These are phyloP conservation scores for Leccinum imitatum DNA, from an alignment of 768 basidiomycete genomes.

Conservation along the genomic window DNA sequence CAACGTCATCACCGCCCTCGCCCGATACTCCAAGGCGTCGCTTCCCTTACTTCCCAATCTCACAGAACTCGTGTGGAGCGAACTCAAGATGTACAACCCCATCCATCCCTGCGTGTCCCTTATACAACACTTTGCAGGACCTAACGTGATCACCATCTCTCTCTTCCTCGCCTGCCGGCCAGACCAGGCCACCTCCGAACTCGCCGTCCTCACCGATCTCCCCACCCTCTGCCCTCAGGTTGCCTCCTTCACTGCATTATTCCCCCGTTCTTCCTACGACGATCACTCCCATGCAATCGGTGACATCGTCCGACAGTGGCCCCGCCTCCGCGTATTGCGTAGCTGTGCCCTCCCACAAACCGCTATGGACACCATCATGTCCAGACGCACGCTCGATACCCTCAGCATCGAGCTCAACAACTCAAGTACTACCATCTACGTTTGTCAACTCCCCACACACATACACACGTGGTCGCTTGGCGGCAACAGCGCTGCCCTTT, in stretches of 20 bases:
- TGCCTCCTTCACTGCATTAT: slow-evolving; percentile 25
- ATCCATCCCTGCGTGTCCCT: slow-evolving; percentile 26
- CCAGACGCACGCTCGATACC: slow-evolving; percentile 15
- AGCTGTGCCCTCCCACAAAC: slow-evolving; percentile 23
- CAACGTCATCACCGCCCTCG: slow-evolving; percentile 20
- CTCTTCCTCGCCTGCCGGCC: slow-evolving; percentile 28
- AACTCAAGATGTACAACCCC: slow-evolving; percentile 23
- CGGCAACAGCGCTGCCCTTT: slow-evolving; percentile 23
- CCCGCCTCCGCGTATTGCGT: slow-evolving; percentile 15
- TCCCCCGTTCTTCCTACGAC: slow-evolving; percentile 28
- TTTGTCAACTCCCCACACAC: slow-evolving; percentile 19
- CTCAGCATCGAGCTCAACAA: slow-evolving; percentile 31
- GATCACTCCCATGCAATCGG: slow-evolving; percentile 29
- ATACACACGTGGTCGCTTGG: slow-evolving; percentile 24
- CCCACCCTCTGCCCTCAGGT: slow-evolving; percentile 27
- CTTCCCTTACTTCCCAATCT: slow-evolving; percentile 29
- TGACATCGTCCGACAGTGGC: slow-evolving; percentile 23
- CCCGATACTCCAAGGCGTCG: slow-evolving; percentile 10
- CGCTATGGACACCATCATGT: slow-evolving; percentile 19
- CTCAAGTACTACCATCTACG: slow-evolving; percentile 17
- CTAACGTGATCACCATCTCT: slow-evolving; percentile 19
- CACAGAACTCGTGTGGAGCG: slow-evolving; percentile 24
- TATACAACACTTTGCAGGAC: slow-evolving; percentile 26
- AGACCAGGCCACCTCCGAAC: slow-evolving; percentile 20
- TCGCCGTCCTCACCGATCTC: slow-evolving; percentile 20